Conservation (phyloP, 768 basidiomycete species). For the Psilocybe cyanescens region DNA sequence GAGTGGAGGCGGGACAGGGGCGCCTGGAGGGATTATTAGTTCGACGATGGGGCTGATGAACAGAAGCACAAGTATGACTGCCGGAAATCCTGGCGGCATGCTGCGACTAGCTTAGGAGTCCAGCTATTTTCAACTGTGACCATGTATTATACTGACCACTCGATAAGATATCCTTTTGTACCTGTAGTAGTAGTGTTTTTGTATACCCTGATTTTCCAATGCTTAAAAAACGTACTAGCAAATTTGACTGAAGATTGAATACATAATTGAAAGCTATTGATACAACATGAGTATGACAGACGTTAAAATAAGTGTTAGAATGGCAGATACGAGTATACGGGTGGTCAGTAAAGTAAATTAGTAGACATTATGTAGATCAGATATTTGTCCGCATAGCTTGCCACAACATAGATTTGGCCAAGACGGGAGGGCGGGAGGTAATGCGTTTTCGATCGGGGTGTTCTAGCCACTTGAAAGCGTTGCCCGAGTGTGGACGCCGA, state of each 20-base stretch:
- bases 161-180: neutral
- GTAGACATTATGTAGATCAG: neutral
- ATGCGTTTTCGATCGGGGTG: constrained; percentile 12
- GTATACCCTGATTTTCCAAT: neutral
- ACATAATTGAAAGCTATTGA: neutral
- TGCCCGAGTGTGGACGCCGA: constrained; percentile 14
- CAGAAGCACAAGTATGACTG: constrained; percentile 33
- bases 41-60: constrained; percentile 33
- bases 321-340: neutral
- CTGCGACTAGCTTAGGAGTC: constrained; percentile 21
- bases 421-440: constrained; percentile 9
- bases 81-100: constrained; percentile 19
- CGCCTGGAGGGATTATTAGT: constrained; percentile 30
- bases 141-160: constrained; percentile 3
- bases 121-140: neutral
- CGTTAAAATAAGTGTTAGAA: neutral
- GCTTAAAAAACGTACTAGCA: no score
- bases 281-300: neutral
- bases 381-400: constrained; percentile 1
- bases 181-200: neutral
- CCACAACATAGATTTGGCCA: constrained; percentile 15
- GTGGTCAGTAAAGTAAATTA: neutral
- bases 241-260: neutral
- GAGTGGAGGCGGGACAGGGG: constrained; percentile 38
- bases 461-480: constrained; percentile 13